A percentile compares a stretch with the other conserved stretches of the same genome.
These are phyloP conservation scores for Podaxis pistillaris DNA, from an alignment of 768 basidiomycete species.

Conservation along the genomic window DNA sequence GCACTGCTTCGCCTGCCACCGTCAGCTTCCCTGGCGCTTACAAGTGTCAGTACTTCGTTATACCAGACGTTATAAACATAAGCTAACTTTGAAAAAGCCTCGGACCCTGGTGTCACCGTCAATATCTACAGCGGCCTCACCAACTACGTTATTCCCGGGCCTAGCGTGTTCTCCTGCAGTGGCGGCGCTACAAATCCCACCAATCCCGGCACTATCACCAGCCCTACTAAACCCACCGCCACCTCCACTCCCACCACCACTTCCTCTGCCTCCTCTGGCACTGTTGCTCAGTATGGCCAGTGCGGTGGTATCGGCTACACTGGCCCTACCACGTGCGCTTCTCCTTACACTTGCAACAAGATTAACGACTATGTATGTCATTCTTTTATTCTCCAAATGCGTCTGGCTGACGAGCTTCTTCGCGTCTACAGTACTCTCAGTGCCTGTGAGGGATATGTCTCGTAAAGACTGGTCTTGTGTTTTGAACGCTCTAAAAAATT, in stretches of 20 bases:
- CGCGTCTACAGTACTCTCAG: background rate
- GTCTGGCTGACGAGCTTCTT: background rate
- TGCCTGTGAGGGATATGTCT: background rate
- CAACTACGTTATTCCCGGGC: slow-evolving; percentile 31
- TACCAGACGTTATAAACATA: too few species aligned
- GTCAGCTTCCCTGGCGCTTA: slow-evolving; percentile 51
- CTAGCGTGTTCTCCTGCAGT: slow-evolving; percentile 35
- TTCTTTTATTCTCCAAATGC: background rate
- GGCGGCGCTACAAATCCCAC: slow-evolving; percentile 15
- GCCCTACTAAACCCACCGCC: slow-evolving; percentile 15
- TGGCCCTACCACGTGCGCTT: slow-evolving; percentile 19
- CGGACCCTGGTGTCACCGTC: slow-evolving; percentile 40
- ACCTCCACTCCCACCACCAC: slow-evolving; percentile 17
- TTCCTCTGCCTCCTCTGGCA: slow-evolving; percentile 16
- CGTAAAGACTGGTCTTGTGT: background rate
- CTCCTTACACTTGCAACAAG: slow-evolving; percentile 20
- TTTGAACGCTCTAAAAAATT: background rate
- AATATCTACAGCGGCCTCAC: slow-evolving; percentile 41
- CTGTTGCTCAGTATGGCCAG: slow-evolving; percentile 40
- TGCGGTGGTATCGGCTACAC: slow-evolving; percentile 33
- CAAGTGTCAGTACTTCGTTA: slow-evolving; percentile 24
- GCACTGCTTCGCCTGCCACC: slow-evolving; percentile 38
- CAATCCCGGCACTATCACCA: slow-evolving; percentile 6
- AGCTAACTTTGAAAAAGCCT: background rate
- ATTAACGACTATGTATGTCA: slow-evolving; percentile 20